phyloP scores from a whole-genome alignment of 495 filamentous ascomycete species.

The Corynascus novoguineensis region DNA sequence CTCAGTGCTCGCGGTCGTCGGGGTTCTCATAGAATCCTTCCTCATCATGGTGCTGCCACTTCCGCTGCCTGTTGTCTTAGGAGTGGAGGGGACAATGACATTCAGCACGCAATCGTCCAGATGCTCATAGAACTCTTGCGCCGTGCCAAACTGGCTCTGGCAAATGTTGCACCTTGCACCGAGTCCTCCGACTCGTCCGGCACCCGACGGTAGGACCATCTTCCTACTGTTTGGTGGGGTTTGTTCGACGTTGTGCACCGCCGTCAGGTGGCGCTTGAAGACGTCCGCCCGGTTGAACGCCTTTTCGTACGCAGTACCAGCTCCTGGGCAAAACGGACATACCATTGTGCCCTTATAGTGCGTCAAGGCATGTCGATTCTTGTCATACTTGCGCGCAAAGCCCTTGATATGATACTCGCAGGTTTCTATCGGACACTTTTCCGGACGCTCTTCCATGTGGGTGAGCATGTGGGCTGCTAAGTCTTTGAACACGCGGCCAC shows the following conservation, averaged over 20 bases:
- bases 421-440: slow-evolving; percentile 91
- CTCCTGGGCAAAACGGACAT: slow-evolving; percentile 93
- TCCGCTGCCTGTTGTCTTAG: slow-evolving; percentile 41
- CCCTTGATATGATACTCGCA: slow-evolving; percentile 96
- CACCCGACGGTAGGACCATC: slow-evolving; percentile 30
- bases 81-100: slow-evolving; percentile 83
- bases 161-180: slow-evolving; percentile 97
- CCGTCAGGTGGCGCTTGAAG: slow-evolving; percentile 94
- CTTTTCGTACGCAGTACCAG: slow-evolving; percentile 89
- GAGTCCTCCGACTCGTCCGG: slow-evolving; percentile 41
- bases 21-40: slow-evolving; percentile 30
- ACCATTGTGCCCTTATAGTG: slow-evolving; percentile 99
- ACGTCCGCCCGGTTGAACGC: slow-evolving; percentile 98
- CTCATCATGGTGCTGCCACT: slow-evolving; percentile 23
- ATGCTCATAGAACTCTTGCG: slow-evolving; percentile 98
- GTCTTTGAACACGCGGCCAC: slow-evolving; percentile 88
- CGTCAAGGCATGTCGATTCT: slow-evolving; percentile 95
- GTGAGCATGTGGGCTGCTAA: slow-evolving; percentile 95
- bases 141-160: slow-evolving; percentile 77
- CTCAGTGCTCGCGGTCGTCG: slow-evolving; percentile 27
- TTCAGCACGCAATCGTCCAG: slow-evolving; percentile 95
- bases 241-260: slow-evolving; percentile 92
- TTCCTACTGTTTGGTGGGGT: slow-evolving; percentile 92
- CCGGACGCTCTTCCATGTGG: slow-evolving; percentile 86
- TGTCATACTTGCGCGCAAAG: slow-evolving; percentile 97